phyloP scores from a whole-genome alignment of 176 grass and related monocot species.

The Lolium rigidum region DNA sequence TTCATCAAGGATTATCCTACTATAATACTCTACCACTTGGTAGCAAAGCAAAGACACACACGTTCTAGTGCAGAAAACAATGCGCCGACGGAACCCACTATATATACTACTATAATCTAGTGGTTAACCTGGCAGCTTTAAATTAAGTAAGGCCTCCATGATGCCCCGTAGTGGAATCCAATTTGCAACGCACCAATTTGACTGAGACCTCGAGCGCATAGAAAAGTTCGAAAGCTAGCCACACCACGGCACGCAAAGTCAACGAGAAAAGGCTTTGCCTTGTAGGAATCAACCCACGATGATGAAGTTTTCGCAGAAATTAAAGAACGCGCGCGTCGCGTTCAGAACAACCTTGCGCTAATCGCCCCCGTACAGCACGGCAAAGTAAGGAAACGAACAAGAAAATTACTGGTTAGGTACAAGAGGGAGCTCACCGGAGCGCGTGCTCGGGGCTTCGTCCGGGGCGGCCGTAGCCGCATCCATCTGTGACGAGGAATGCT shows the following conservation, averaged over 20 bases:
- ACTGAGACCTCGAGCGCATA: slow-evolving; percentile 10
- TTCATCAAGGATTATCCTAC: background rate
- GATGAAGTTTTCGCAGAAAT: background rate
- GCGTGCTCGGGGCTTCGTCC: slow-evolving; percentile 26
- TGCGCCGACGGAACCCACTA: slow-evolving; percentile 2
- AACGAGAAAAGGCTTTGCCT: slow-evolving; percentile 31
- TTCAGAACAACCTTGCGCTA: slow-evolving; percentile 14
- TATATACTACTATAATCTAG: slow-evolving; percentile 27
- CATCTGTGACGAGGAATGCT: slow-evolving; percentile 6
- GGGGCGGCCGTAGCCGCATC: background rate
- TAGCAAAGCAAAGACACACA: background rate
- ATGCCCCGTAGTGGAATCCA: slow-evolving; percentile 34
- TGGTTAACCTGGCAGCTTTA: background rate
- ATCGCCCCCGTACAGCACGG: slow-evolving; percentile 1
- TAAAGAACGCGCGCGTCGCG: slow-evolving; percentile 7
- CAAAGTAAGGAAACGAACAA: background rate
- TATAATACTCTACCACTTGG: background rate
- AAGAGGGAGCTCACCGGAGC: slow-evolving; percentile 43
- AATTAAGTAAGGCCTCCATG: background rate
- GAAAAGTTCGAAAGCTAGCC: background rate
- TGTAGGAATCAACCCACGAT: background rate
- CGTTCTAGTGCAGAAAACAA: background rate
- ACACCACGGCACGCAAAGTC: background rate
- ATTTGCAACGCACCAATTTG: background rate
- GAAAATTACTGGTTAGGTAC: background rate